phyloP scores from a whole-genome alignment of 129 eudicot species.

The Mikania micrantha region DNA sequence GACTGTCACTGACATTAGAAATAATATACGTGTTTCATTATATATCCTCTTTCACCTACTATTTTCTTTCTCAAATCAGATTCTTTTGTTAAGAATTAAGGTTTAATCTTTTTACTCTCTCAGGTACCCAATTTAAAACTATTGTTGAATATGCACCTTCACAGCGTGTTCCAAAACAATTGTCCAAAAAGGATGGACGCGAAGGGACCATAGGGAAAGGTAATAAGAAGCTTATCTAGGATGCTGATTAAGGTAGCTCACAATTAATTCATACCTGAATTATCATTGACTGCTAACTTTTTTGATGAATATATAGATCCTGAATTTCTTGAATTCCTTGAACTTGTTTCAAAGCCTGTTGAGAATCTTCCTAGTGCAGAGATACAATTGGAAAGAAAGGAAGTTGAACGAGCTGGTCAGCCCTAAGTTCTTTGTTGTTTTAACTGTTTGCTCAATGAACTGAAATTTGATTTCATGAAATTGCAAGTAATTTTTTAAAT shows the following conservation, averaged over 20 bases:
- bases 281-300: conserved; percentile 6
- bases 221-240: conserved; percentile 16
- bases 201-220: conserved; percentile 86
- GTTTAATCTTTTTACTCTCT: neutral
- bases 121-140: conserved; percentile 80
- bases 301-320: conserved; percentile 58
- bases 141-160: conserved; percentile 94
- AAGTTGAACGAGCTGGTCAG: conserved; percentile 89
- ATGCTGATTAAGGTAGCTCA: conserved; percentile 11
- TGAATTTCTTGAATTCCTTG: conserved; percentile 84
- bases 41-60: neutral
- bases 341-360: conserved; percentile 70
- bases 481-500: neutral
- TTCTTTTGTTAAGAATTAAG: neutral
- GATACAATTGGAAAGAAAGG: conserved; percentile 91
- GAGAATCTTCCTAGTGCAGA: conserved; percentile 98
- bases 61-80: neutral
- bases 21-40: neutral
- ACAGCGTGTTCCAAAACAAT: conserved; percentile 81
- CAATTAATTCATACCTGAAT: neutral
- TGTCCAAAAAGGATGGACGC: conserved; percentile 80
- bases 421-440: conserved; percentile 6
- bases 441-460: neutral
- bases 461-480: neutral
- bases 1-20: conserved; percentile 7